phyloP scores from a whole-genome alignment of 768 basidiomycete genomes.

The Lactifluus pinguis region DNA sequence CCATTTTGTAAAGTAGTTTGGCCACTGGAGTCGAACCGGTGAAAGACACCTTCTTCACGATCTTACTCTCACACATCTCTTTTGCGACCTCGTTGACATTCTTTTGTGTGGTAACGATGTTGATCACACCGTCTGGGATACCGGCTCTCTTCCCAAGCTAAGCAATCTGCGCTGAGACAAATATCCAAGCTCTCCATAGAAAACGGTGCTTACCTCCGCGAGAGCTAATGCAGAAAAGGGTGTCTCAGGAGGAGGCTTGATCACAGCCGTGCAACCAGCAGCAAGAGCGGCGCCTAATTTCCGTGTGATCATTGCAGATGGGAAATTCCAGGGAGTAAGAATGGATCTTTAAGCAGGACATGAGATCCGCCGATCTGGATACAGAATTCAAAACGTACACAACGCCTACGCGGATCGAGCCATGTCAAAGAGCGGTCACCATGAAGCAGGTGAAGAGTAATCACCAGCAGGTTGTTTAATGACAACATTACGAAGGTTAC shows the following conservation, averaged over 20 bases:
- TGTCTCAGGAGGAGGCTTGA: slow-evolving; percentile 93
- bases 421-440: neutral
- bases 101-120: slow-evolving; percentile 83
- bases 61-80: slow-evolving; percentile 86
- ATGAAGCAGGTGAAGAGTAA: slow-evolving; percentile 19
- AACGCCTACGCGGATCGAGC: slow-evolving; percentile 30
- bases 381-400: slow-evolving; percentile 29
- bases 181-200: neutral
- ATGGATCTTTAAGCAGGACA: slow-evolving; percentile 45
- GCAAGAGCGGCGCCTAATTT: slow-evolving; percentile 85
- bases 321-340: slow-evolving; percentile 88
- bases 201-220: slow-evolving; percentile 52
- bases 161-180: neutral
- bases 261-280: slow-evolving; percentile 91
- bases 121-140: slow-evolving; percentile 89
- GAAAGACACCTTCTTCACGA: slow-evolving; percentile 83
- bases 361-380: neutral
- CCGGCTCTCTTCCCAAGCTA: slow-evolving; percentile 85
- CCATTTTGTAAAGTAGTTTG: slow-evolving; percentile 62
- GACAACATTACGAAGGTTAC: slow-evolving; percentile 70
- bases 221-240: slow-evolving; percentile 90
- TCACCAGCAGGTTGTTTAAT: slow-evolving; percentile 89
- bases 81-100: slow-evolving; percentile 82
- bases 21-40: slow-evolving; percentile 84
- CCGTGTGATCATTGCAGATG: slow-evolving; percentile 90